Base-by-base conservation (phyloP, 768 basidiomycete genomes). In the Leccinum disarticulatum region DNA sequence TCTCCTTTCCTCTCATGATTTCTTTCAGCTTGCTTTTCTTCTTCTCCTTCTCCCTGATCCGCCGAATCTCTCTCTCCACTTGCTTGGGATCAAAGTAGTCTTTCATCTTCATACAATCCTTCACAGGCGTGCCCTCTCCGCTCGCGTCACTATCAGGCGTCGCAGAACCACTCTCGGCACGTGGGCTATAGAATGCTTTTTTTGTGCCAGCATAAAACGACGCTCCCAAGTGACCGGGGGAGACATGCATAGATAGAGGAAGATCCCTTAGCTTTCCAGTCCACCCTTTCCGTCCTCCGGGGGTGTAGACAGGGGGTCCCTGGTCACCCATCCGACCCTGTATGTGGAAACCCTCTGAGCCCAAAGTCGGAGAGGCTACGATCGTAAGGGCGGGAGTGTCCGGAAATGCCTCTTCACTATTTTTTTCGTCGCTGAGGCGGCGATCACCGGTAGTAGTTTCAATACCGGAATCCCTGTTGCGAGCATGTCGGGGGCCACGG, bases 201-300 rank as follows among this genome's bases (percentile, higher is more conserved):
- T 52, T 52, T 17, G 55, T 61, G 11, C 54, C 50, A 27, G 67
- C 55, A 27, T 65, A 27, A 10, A 69, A 62, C 3, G 63, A 49
- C 4, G 55, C 41, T 46, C 41, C 57, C 35, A 65, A 7, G 25
- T 69, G 73, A n/a, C 30, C 30, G 1, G 61, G 49, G 19, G 66
- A 53, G 14, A 64, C 19, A 50, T 55, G 58, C 36, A 68, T 56
- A n/a, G 68, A 50, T 51, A 73, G 70, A 10, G 81, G 73, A 22
- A 80, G 65, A 38, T 82, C 77, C 57, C 71, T 77, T 54, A 83
- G 62, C 28, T 69, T 74, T 14, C 72, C 72, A 22, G 71, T 69
- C 76, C 78, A 81, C 38, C 68, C 63, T 14, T 55, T 73, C 28
- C 64, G 62, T 36, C 55, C 64, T 49, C 63, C 56, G 1, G 60